These are phyloP conservation scores for Pleurotus giganteus DNA, from an alignment of 768 basidiomycete species.

Conservation along the genomic window DNA sequence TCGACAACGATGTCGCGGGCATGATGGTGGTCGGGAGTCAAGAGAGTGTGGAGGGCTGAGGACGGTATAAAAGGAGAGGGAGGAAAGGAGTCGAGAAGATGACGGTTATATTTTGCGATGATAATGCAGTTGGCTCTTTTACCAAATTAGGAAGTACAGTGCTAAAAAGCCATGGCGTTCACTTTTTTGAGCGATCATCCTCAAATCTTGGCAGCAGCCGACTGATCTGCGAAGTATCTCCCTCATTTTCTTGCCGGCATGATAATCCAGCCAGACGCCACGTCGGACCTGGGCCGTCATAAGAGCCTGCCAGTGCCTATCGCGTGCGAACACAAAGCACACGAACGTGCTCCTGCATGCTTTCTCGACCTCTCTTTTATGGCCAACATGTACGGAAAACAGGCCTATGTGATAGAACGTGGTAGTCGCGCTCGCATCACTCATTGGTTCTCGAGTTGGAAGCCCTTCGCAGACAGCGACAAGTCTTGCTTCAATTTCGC, in stretches of 20 bases:
- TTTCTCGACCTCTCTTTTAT: neutral
- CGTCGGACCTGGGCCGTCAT: conserved; percentile 1
- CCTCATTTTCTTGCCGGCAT: neutral
- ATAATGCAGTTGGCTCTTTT: neutral
- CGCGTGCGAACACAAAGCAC: neutral
- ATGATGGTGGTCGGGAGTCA: neutral
- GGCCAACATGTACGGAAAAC: neutral
- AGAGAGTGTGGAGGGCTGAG: neutral
- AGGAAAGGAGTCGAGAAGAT: neutral
- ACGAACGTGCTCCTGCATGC: conserved; percentile 5
- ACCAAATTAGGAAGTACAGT: conserved; percentile 7
- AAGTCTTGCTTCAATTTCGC: neutral
- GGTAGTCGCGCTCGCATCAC: neutral
- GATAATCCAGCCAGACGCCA: neutral
- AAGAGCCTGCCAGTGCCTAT: neutral
- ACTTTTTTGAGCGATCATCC: conserved; percentile 11
- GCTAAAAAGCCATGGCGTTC: conserved; percentile 2
- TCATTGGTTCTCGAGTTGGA: too few species aligned
- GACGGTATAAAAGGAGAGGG: neutral
- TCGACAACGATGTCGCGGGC: conserved; percentile 1
- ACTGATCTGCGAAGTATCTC: conserved; percentile 11
- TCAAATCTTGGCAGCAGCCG: conserved; percentile 2
- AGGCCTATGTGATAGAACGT: neutral
- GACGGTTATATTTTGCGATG: conserved; percentile 3
- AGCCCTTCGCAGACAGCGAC: too few species aligned